Percentiles rank a stretch among this genome's conserved stretches.
These are phyloP conservation scores for Ceratocystis variospora DNA, from an alignment of 2,329 filamentous ascomycete genomes.

Conservation along the genomic window DNA sequence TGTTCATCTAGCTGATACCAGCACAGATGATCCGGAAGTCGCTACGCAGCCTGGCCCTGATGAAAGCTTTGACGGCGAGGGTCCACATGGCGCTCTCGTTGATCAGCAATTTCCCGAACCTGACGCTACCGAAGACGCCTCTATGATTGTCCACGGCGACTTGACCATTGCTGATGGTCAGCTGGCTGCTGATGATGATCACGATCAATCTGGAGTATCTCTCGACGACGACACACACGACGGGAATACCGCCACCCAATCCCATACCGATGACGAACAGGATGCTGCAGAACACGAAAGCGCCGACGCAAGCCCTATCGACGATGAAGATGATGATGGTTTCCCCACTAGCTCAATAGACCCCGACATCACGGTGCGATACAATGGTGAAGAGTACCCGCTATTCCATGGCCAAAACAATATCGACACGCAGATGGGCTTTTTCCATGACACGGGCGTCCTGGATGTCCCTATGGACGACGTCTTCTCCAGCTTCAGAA, in stretches of 20 bases:
- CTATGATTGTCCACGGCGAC: slow-evolving; percentile 8
- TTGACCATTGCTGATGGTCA: slow-evolving; percentile 6
- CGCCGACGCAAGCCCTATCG: slow-evolving; percentile 16
- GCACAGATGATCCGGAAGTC: slow-evolving; percentile 1
- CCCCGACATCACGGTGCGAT: slow-evolving; percentile 31
- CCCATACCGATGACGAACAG: slow-evolving; percentile 21
- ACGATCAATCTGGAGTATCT: slow-evolving; percentile 20
- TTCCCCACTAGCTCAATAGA: slow-evolving; percentile 15
- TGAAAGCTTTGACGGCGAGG: slow-evolving; percentile 20
- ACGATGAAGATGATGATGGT: slow-evolving; percentile 20
- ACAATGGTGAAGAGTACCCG: slow-evolving; percentile 33
- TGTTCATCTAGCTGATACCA: not conserved
- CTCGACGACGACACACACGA: slow-evolving; percentile 11
- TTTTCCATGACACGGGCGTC: slow-evolving; percentile 32
- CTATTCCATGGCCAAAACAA: slow-evolving; percentile 26
- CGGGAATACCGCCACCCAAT: slow-evolving; percentile 21
- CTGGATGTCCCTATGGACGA: slow-evolving; percentile 33
- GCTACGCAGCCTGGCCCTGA: slow-evolving; percentile 21
- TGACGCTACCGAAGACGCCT: slow-evolving; percentile 18
- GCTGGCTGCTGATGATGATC: slow-evolving; percentile 12
- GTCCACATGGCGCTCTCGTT: slow-evolving; percentile 22
- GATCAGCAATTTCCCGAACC: slow-evolving; percentile 24
- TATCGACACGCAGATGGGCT: slow-evolving; percentile 28
- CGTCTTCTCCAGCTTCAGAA: slow-evolving; percentile 33
- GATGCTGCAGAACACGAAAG: slow-evolving; percentile 17